Percentiles rank a stretch among this genome's conserved stretches.
phyloP scores from a whole-genome alignment of 345 rosid species.

The Sonneratia alba region DNA sequence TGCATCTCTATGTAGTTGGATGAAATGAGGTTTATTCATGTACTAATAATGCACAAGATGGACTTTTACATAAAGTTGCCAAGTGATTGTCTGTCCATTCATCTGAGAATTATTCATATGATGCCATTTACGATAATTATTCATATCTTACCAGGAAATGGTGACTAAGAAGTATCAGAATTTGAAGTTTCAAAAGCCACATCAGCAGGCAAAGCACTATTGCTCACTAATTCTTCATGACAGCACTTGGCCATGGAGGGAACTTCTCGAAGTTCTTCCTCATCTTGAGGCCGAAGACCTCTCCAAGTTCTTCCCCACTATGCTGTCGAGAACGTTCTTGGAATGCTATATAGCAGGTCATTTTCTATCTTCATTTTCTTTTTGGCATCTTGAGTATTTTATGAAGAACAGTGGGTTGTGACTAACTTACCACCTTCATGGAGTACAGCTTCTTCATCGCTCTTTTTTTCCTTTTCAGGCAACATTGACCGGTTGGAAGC shows the following conservation, averaged over 20 bases:
- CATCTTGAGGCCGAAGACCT: slow-evolving; percentile 56
- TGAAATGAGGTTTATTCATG: not conserved
- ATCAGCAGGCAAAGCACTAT: slow-evolving; percentile 72
- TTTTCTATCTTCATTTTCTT: not conserved
- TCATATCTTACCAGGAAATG: slow-evolving; percentile 47
- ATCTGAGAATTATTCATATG: not conserved
- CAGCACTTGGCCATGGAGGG: slow-evolving; percentile 67
- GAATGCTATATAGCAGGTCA: slow-evolving; percentile 81
- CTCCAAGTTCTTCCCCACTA: slow-evolving; percentile 50
- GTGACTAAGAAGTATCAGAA: slow-evolving; percentile 61
- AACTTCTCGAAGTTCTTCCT: slow-evolving; percentile 58
- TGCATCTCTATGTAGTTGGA: not conserved
- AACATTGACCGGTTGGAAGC: slow-evolving; percentile 65
- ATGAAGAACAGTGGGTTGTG: not conserved
- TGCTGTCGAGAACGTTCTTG: slow-evolving; percentile 67
- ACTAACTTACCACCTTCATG: not conserved
- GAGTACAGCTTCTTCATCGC: not conserved
- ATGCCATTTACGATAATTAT: not conserved
- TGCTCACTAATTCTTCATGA: slow-evolving; percentile 60
- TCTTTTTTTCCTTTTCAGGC: slow-evolving; percentile 28
- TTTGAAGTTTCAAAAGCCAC: slow-evolving; percentile 73
- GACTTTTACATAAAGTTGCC: not conserved
- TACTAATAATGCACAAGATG: not conserved
- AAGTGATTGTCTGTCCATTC: no score
- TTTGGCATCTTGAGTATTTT: not conserved